Conservation (phyloP, 2,329 filamentous ascomycete genomes). For the Penicillium sp. region DNA sequence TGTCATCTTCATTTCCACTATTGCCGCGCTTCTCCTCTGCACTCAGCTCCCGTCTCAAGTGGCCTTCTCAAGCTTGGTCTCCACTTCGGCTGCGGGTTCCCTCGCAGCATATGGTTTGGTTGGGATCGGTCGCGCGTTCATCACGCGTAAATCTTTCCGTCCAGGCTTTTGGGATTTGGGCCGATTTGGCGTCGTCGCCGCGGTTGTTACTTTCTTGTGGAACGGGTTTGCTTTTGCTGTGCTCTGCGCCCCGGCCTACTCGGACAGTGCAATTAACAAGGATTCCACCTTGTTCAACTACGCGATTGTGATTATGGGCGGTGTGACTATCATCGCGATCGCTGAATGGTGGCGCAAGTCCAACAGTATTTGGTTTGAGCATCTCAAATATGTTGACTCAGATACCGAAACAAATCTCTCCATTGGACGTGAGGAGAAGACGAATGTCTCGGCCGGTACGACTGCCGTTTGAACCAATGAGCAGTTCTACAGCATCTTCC, state of each 20-base stretch:
- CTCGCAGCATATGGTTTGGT: constrained; percentile 48
- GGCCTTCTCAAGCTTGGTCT: constrained; percentile 49
- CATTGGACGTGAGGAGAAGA: constrained; percentile 1
- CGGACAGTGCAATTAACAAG: constrained; percentile 19
- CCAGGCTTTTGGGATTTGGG: constrained; percentile 47
- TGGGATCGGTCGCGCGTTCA: constrained; percentile 43
- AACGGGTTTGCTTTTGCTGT: constrained; percentile 49
- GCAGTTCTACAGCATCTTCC: neutral
- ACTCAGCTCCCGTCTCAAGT: constrained; percentile 53
- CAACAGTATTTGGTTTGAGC: constrained; percentile 20
- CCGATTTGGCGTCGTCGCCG: constrained; percentile 41
- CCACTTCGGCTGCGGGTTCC: constrained; percentile 46
- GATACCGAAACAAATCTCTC: constrained; percentile 10
- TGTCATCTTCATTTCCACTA: constrained; percentile 52
- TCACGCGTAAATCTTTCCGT: constrained; percentile 45
- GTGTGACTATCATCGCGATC: constrained; percentile 33
- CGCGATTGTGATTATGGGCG: constrained; percentile 47
- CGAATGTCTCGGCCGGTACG: neutral
- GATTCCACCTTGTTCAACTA: constrained; percentile 29
- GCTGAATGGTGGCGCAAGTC: constrained; percentile 27
- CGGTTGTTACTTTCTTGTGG: constrained; percentile 46
- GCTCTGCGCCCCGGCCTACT: constrained; percentile 43
- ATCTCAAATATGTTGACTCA: constrained; percentile 15
- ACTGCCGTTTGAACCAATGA: constrained; percentile 5
- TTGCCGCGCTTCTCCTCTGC: constrained; percentile 53